Percentiles rank a stretch among this genome's conserved stretches.
These are phyloP conservation scores for Coemansia sp. DNA, from an alignment of 192 early-diverging fungal species.

Conservation along the genomic window DNA sequence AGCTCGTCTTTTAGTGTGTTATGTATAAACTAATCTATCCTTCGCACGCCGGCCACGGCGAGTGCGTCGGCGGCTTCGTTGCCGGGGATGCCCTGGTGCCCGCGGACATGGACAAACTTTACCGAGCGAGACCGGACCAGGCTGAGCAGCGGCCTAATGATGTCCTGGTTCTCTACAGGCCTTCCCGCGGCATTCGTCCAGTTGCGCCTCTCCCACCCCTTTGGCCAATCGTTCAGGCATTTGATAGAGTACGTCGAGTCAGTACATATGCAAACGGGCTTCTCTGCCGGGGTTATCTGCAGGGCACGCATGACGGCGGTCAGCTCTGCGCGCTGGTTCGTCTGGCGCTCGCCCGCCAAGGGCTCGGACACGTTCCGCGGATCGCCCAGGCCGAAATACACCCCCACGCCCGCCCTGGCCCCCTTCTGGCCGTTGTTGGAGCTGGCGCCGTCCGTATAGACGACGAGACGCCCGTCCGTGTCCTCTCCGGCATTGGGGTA, in stretches of 20 bases:
- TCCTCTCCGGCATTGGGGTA: background rate
- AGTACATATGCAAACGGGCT: slow-evolving; percentile 57
- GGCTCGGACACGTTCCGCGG: slow-evolving; percentile 59
- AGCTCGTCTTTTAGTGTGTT: too few species aligned
- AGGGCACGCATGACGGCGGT: slow-evolving; percentile 56
- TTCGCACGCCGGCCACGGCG: slow-evolving; percentile 67
- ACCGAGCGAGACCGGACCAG: slow-evolving; percentile 14
- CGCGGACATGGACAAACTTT: slow-evolving; percentile 58
- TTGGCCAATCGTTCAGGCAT: slow-evolving; percentile 65
- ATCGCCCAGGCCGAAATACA: slow-evolving; percentile 72
- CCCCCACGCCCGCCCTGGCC: slow-evolving; percentile 77
- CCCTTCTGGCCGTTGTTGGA: slow-evolving; percentile 57
- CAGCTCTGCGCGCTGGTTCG: slow-evolving; percentile 72
- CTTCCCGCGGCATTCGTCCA: slow-evolving; percentile 57
- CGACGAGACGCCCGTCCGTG: slow-evolving; percentile 16
- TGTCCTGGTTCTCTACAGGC: slow-evolving; percentile 70
- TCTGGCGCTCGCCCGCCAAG: slow-evolving; percentile 51
- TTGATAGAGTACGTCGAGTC: slow-evolving; percentile 75
- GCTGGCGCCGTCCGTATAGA: slow-evolving; percentile 84
- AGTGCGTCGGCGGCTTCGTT: slow-evolving; percentile 79
- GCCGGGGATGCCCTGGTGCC: slow-evolving; percentile 62
- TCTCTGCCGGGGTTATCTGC: background rate
- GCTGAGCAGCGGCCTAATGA: slow-evolving; percentile 56
- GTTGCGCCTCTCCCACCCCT: slow-evolving; percentile 61
- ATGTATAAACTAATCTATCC: too few species aligned